Percentiles rank a stretch among this genome's conserved stretches.
These are phyloP conservation scores for Lentinus tigrinus DNA, from an alignment of 768 basidiomycete species.

Conservation along the genomic window DNA sequence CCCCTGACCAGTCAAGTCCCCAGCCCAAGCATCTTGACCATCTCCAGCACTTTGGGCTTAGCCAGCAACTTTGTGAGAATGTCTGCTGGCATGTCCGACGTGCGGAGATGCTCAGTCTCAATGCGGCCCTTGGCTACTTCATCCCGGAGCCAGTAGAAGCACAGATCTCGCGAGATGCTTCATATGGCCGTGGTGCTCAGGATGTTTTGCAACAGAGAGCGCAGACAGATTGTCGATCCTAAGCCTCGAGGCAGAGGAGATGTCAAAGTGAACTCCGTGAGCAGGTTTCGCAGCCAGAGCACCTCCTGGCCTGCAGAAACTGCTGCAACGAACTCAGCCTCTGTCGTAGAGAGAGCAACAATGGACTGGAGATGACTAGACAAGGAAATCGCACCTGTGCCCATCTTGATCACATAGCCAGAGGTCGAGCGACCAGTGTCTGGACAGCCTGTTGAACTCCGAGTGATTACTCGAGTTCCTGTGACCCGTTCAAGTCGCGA, in stretches of 20 bases:
- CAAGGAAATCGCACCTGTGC: constrained; percentile 38
- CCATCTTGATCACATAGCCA: constrained; percentile 38
- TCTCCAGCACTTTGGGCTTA: neutral
- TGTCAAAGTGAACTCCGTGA: constrained; percentile 27
- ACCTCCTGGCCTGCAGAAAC: constrained; percentile 32
- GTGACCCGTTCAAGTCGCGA: no score
- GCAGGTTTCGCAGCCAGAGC: constrained; percentile 31
- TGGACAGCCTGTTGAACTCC: no score
- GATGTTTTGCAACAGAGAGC: constrained; percentile 30
- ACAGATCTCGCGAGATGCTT: constrained; percentile 38
- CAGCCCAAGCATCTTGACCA: neutral
- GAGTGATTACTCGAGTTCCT: no score
- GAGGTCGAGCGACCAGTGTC: no score
- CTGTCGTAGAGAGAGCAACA: constrained; percentile 39
- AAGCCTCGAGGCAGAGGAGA: constrained; percentile 25
- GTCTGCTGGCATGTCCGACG: constrained; percentile 32
- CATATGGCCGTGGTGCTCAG: constrained; percentile 30
- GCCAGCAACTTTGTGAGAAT: constrained; percentile 34
- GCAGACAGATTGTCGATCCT: no score
- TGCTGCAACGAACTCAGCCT: constrained; percentile 41
- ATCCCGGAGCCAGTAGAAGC: constrained; percentile 35
- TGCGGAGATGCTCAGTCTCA: constrained; percentile 14
- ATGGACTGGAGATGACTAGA: constrained; percentile 35
- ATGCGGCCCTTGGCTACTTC: constrained; percentile 14
- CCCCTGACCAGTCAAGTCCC: neutral